These are phyloP conservation scores for Ceratocystis diversiconidia DNA, from an alignment of 2,329 filamentous ascomycete genomes.

Conservation along the genomic window DNA sequence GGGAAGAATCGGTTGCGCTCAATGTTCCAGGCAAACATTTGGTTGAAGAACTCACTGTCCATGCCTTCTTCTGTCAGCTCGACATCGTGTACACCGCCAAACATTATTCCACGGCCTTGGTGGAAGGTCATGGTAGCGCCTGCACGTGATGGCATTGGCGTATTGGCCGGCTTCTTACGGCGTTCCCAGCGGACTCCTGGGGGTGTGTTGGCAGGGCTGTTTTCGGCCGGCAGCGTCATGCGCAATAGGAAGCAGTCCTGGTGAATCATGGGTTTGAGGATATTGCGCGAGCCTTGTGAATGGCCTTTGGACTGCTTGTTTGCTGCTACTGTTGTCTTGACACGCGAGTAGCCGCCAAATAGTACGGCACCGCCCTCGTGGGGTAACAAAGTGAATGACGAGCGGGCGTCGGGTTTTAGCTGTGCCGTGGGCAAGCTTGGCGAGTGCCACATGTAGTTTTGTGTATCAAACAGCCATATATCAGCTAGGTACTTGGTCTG, in stretches of 20 bases:
- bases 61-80: conserved; percentile 88
- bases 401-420: conserved; percentile 78
- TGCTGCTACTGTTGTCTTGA: conserved; percentile 54
- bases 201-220: conserved; percentile 48
- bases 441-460: conserved; percentile 71
- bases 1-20: conserved; percentile 93
- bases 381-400: conserved; percentile 81
- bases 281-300: conserved; percentile 50
- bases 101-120: conserved; percentile 81
- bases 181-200: conserved; percentile 81
- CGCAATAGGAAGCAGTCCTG: conserved; percentile 91
- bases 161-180: conserved; percentile 80
- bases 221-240: conserved; percentile 56
- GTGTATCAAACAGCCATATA: conserved; percentile 88
- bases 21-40: conserved; percentile 82
- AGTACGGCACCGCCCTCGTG: conserved; percentile 82
- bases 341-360: conserved; percentile 84
- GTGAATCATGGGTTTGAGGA: conserved; percentile 76
- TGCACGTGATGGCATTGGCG: conserved; percentile 68
- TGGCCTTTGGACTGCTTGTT: conserved; percentile 51
- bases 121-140: conserved; percentile 91
- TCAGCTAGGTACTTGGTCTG: conserved; percentile 89
- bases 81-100: conserved; percentile 88
- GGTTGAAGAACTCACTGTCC: conserved; percentile 93
- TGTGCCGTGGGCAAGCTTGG: conserved; percentile 62